Evolutionary conservation across 495 filamentous ascomycete genomes (phyloP), one percentile per base, ranked within the genome.

Genomic region (Aspergillus incahuasiensis): DNA sequence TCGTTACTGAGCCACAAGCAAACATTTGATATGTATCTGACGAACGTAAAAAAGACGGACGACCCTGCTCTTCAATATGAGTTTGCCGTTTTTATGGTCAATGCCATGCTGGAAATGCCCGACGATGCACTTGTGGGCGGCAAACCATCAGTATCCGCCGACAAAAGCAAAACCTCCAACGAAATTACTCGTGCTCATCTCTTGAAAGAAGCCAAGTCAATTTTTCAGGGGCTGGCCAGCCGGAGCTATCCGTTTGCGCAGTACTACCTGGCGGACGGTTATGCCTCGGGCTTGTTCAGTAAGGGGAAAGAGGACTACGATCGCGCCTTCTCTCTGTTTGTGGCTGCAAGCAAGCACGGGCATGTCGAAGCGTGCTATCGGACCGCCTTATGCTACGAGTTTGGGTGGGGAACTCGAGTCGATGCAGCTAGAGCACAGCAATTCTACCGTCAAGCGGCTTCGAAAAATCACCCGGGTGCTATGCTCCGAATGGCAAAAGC

Each of bases 351-450:
- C 68, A 99, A 97, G 74, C 95, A 97, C 69, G 95, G 94, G 28
- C 94, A 99, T 66, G 89, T 95, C 25, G 94, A 99, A 73, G 91
- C 95, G 24, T 92, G 86, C 40, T 99, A 96, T 72, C 87, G 94
- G 49, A 86, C 92, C 44, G 94, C 88, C 4, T 75, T 99, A 34
- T 97, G 92, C 75, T 97, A 96, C 72, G 94, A 99, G 66, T 97
- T 96, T 72, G 95, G 91, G 57, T 97, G 95, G 94, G 94, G 94
- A 19, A 91, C 86, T 54, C 82, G 90, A 32, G 90, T 89, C 55
- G 92, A 97, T 64, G 85, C 85, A 39, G 80, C 85, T 34, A 95
- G 96, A 72, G 95, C 95, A 19, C 89, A 91, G 15, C 89, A 96
- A 63, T 99, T 95, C 71, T 89, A 95, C 66, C 86, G 94, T 21